Conservation (phyloP, 2,329 filamentous ascomycete genomes). For the Cadophora luteo-olivacea region DNA sequence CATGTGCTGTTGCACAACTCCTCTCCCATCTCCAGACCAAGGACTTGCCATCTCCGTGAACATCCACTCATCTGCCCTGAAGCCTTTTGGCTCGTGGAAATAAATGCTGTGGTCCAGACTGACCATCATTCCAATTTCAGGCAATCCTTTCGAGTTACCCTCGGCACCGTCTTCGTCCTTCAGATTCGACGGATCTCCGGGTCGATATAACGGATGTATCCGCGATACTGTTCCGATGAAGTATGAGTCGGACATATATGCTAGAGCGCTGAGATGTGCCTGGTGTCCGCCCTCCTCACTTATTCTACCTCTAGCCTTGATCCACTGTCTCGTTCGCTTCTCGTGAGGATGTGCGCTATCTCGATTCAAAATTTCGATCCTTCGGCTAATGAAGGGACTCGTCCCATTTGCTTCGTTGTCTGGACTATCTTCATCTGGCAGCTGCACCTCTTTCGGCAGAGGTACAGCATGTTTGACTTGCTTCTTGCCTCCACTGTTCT, state of each 20-base stretch:
- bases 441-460: slow-evolving; percentile 56
- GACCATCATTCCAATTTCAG: slow-evolving; percentile 83
- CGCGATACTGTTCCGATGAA: slow-evolving; percentile 90
- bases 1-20: slow-evolving; percentile 77
- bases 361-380: slow-evolving; percentile 62
- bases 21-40: slow-evolving; percentile 80
- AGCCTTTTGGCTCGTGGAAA: slow-evolving; percentile 65
- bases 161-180: slow-evolving; percentile 15
- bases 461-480: slow-evolving; percentile 70
- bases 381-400: slow-evolving; percentile 63
- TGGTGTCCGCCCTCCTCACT: slow-evolving; percentile 74
- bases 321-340: slow-evolving; percentile 76
- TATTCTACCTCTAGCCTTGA: slow-evolving; percentile 77
- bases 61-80: slow-evolving; percentile 77
- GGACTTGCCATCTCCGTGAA: slow-evolving; percentile 80
- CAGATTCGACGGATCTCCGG: slow-evolving; percentile 55
- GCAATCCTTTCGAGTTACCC: slow-evolving; percentile 55
- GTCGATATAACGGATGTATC: slow-evolving; percentile 81
- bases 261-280: slow-evolving; percentile 85
- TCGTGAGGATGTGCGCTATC: slow-evolving; percentile 60
- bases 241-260: slow-evolving; percentile 91
- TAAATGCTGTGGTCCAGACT: slow-evolving; percentile 78
- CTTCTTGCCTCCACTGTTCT: slow-evolving; percentile 59
- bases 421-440: slow-evolving; percentile 45
- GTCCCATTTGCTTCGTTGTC: slow-evolving; percentile 29